phyloP scores from a whole-genome alignment of 2,329 filamentous ascomycete species.

The Trichoderma pleuroti region DNA sequence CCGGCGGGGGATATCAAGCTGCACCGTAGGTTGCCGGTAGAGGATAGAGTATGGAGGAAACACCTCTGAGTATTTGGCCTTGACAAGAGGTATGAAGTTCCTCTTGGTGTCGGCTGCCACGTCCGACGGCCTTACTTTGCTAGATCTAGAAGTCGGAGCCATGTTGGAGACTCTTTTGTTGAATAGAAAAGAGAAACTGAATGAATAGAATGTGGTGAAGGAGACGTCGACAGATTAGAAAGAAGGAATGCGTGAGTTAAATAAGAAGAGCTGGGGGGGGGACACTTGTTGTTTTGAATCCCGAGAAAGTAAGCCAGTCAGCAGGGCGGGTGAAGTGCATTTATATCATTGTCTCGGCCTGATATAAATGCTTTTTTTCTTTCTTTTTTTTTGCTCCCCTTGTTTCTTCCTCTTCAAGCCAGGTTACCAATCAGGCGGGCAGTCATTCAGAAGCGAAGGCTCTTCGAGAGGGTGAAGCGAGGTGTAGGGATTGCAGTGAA shows the following conservation, averaged over 20 bases:
- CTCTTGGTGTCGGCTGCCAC: slow-evolving; percentile 71
- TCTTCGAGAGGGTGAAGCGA: slow-evolving; percentile 25
- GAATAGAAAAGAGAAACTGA: not conserved
- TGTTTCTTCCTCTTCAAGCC: not conserved
- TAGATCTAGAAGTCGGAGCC: slow-evolving; percentile 32
- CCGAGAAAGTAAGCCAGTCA: slow-evolving; percentile 4
- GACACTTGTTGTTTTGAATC: not conserved
- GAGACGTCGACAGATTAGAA: not conserved
- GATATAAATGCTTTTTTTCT: not conserved
- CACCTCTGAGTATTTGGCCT: slow-evolving; percentile 49
- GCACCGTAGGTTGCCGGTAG: slow-evolving; percentile 48
- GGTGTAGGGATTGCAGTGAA: slow-evolving; percentile 29
- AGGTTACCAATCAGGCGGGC: not conserved
- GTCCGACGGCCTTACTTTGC: slow-evolving; percentile 47
- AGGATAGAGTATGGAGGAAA: slow-evolving; percentile 60
- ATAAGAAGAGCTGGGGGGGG: not conserved
- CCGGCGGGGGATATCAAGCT: slow-evolving; percentile 41
- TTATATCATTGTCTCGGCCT: slow-evolving; percentile 15
- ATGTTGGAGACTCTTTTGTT: slow-evolving; percentile 24
- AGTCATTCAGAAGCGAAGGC: slow-evolving; percentile 15
- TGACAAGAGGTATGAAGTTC: slow-evolving; percentile 64
- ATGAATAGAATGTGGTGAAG: not conserved
- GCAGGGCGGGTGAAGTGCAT: slow-evolving; percentile 8
- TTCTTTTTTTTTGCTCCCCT: not conserved
- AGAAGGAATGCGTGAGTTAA: not conserved